Conservation (phyloP, 2,329 filamentous ascomycete genomes). For the Monilinia polystroma region DNA sequence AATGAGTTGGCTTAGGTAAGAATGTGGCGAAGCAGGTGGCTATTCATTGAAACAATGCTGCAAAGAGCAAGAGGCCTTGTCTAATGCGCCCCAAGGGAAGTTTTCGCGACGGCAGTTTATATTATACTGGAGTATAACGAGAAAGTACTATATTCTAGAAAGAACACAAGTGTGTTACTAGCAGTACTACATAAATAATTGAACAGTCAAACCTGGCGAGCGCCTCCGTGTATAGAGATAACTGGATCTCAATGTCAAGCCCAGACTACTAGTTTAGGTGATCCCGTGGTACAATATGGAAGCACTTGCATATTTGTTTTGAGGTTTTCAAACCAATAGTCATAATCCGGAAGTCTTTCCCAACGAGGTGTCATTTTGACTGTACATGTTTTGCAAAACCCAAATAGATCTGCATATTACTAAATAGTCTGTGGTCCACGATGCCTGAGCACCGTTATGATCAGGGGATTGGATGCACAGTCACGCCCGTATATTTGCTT, state of each 20-base stretch:
- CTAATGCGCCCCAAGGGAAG: background rate
- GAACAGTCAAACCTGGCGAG: background rate
- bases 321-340: background rate
- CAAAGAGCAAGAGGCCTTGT: background rate
- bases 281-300: background rate
- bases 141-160: background rate
- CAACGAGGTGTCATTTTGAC: background rate
- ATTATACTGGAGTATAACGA: background rate
- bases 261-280: background rate
- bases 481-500: background rate
- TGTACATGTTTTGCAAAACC: background rate
- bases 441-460: background rate
- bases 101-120: background rate
- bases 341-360: background rate
- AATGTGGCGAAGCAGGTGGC: background rate
- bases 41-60: background rate
- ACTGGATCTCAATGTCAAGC: background rate
- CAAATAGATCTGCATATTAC: background rate
- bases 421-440: background rate
- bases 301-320: background rate
- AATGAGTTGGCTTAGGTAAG: background rate
- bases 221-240: background rate
- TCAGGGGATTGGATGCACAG: background rate
- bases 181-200: background rate
- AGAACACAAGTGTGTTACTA: background rate